Conservation (phyloP, 345 rosid genomes). For the Eucalyptus rudis region DNA sequence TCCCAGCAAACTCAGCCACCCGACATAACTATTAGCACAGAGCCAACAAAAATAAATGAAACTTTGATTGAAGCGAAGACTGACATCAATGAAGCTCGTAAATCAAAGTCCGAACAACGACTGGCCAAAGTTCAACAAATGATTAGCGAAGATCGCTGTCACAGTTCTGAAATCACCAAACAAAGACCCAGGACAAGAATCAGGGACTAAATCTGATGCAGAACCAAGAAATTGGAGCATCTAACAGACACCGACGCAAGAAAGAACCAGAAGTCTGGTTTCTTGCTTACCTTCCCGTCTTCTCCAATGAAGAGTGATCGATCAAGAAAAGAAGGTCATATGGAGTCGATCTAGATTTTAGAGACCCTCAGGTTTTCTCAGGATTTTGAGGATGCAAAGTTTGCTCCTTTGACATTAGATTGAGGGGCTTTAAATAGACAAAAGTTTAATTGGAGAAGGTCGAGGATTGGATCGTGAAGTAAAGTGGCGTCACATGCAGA, state of each 20-base stretch:
- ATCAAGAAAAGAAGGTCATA: background rate
- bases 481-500: background rate
- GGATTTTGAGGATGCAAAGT: background rate
- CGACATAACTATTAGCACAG: background rate
- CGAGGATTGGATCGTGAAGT: background rate
- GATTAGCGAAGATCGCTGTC: background rate
- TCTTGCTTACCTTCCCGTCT: background rate
- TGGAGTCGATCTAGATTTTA: background rate
- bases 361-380: background rate
- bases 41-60: background rate
- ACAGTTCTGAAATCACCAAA: background rate
- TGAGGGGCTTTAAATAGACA: background rate
- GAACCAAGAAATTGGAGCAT: background rate
- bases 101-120: background rate
- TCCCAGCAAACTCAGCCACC: background rate
- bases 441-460: background rate
- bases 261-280: background rate
- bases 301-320: background rate
- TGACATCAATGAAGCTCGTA: background rate
- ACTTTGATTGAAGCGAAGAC: background rate
- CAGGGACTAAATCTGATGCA: background rate
- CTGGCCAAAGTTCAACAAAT: background rate
- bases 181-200: background rate
- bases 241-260: background rate
- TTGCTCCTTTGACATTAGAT: background rate